phyloP scores from a whole-genome alignment of 2,329 filamentous ascomycete species.

The Blumeriella jaapii region DNA sequence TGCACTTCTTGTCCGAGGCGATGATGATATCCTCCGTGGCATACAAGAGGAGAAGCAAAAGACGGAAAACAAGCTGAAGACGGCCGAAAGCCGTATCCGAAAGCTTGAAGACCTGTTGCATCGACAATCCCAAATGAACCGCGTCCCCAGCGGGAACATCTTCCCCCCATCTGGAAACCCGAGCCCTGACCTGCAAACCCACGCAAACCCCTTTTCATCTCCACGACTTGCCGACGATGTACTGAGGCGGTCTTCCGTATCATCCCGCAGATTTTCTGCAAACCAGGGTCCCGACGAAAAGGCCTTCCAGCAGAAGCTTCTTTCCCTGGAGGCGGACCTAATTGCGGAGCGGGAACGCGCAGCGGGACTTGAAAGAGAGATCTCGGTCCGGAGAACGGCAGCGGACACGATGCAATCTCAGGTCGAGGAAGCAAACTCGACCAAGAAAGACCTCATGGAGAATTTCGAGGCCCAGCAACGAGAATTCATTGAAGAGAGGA shows the following conservation, averaged over 20 bases:
- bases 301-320: slow-evolving; percentile 47
- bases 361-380: slow-evolving; percentile 57
- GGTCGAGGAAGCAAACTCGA: slow-evolving; percentile 78
- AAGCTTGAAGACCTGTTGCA: slow-evolving; percentile 88
- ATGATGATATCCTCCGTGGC: slow-evolving; percentile 66
- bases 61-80: slow-evolving; percentile 62
- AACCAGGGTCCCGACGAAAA: slow-evolving; percentile 49
- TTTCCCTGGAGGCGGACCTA: slow-evolving; percentile 68
- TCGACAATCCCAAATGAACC: slow-evolving; percentile 55
- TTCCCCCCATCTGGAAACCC: slow-evolving; percentile 38
- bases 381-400: slow-evolving; percentile 43
- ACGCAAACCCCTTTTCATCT: slow-evolving; percentile 28
- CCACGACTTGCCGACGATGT: slow-evolving; percentile 30
- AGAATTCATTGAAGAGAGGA: slow-evolving; percentile 78
- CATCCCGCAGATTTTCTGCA: slow-evolving; percentile 48
- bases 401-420: slow-evolving; percentile 53
- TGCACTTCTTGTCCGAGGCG: slow-evolving; percentile 73
- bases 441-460: slow-evolving; percentile 84
- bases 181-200: slow-evolving; percentile 38
- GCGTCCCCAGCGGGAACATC: slow-evolving; percentile 41
- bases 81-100: slow-evolving; percentile 80
- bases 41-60: slow-evolving; percentile 76
- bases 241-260: slow-evolving; percentile 47
- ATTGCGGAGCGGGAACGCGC: slow-evolving; percentile 59
- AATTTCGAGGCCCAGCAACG: slow-evolving; percentile 89